Conservation (phyloP, 768 basidiomycete species). For the Pisolithus tinctorius region DNA sequence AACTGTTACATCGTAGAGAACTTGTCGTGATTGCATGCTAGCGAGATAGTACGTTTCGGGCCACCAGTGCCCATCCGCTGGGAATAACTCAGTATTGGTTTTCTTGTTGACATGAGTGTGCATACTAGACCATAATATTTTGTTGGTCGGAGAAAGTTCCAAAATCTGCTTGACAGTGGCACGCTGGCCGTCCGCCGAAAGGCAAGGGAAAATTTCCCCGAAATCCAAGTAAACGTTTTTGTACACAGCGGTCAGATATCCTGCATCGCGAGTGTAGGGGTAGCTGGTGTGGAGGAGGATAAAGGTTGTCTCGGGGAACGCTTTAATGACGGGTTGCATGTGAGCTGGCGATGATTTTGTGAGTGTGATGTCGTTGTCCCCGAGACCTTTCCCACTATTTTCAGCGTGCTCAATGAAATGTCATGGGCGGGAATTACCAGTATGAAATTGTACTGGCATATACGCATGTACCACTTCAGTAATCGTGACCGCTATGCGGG, state of each 20-base stretch:
- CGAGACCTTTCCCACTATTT: conserved; percentile 37
- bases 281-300: conserved; percentile 75
- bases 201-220: conserved; percentile 68
- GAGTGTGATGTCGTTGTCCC: conserved; percentile 65
- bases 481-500: not conserved
- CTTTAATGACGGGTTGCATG: conserved; percentile 62
- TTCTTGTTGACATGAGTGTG: not conserved
- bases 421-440: conserved; percentile 28
- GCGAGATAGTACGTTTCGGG: conserved; percentile 74
- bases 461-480: not conserved
- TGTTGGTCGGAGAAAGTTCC: conserved; percentile 70
- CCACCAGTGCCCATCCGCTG: conserved; percentile 40
- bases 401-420: not conserved
- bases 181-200: conserved; percentile 59
- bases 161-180: conserved; percentile 54
- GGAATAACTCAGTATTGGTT: not conserved
- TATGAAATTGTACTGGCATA: conserved; percentile 72
- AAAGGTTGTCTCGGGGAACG: conserved; percentile 51
- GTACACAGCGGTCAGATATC: conserved; percentile 67
- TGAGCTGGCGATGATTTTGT: conserved; percentile 54
- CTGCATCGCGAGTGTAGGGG: conserved; percentile 72
- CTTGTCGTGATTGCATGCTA: conserved; percentile 54
- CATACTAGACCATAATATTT: conserved; percentile 77
- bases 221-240: conserved; percentile 74
- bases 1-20: conserved; percentile 46